Evolutionary conservation across 768 basidiomycete genomes (phyloP), one percentile per base, ranked within the genome.

Genomic region (Mycena rebaudengoi): DNA sequence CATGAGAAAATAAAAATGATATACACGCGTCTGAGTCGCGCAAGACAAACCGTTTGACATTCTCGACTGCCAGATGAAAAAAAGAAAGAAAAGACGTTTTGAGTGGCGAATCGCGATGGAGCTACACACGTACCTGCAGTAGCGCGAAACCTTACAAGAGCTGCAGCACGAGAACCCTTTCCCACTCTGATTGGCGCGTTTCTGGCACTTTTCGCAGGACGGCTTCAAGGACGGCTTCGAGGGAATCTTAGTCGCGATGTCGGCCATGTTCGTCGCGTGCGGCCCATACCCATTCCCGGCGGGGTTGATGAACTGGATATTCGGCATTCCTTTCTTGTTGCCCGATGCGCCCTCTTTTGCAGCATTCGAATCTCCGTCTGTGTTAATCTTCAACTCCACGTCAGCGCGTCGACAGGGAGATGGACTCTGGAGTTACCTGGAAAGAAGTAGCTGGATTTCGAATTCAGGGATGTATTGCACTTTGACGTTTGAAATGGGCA

Each of bases 271-370:
- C 23, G 52, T 58, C 11, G 51, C 28, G 49, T 60, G 58, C 2
- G 64, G 37, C 1, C 61, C 66, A 39, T 63, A 63, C 1, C 66
- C 66, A 20, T 67, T 46, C 1, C 66, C 66, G 2, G 55, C 51
- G 12, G 35, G 16, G 33, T 63, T 67, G 40, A 67, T n/a, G 13
- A 41, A 60, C 39, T 43, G 60, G 1, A 66, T 23, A 39, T 59
- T 44, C 3, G 20, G 11, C 49, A 33, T 58, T n/a, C n/a, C n/a
- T n/a, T n/a, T n/a, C n/a, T n/a, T n/a, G n/a, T n/a, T n/a, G n/a
- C n/a, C n/a, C n/a, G n/a, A n/a, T n/a, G n/a, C n/a, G n/a, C n/a
- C n/a, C n/a, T n/a, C n/a, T n/a, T n/a, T n/a, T n/a, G n/a, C n/a
- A n/a, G n/a, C n/a, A n/a, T n/a, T n/a, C n/a, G n/a, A n/a, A n/a